Evolutionary conservation across 495 filamentous ascomycete genomes (phyloP).

Genomic region (Hamigera avellanea): DNA sequence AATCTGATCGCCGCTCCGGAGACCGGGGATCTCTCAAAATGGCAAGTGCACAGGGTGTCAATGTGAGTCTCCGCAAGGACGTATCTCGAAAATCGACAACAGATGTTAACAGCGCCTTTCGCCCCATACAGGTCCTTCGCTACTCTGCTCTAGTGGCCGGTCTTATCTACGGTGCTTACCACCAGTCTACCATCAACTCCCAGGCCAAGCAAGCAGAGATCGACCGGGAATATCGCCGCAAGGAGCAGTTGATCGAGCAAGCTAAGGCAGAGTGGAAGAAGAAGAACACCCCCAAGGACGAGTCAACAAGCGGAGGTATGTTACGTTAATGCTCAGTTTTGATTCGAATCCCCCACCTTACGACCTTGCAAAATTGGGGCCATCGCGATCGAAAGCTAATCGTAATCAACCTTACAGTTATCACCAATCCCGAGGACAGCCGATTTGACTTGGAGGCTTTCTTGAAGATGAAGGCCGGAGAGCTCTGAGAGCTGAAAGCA

Average conservation of each 20-base stretch:
- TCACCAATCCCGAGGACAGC: slow-evolving; percentile 71
- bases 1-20: slow-evolving; percentile 16
- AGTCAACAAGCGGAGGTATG: slow-evolving; percentile 46
- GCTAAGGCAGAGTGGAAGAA: slow-evolving; percentile 84
- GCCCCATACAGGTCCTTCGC: slow-evolving; percentile 66
- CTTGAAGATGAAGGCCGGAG: slow-evolving; percentile 51
- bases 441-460: slow-evolving; percentile 86
- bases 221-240: slow-evolving; percentile 73
- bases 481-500: slow-evolving; percentile 34
- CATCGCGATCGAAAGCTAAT: background rate
- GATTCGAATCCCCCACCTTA: background rate
- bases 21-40: slow-evolving; percentile 24
- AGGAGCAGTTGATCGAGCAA: slow-evolving; percentile 76
- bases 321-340: slow-evolving; percentile 7
- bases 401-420: slow-evolving; percentile 39
- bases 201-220: slow-evolving; percentile 51
- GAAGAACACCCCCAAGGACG: slow-evolving; percentile 46
- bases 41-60: slow-evolving; percentile 38
- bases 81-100: slow-evolving; percentile 8
- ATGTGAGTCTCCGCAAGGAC: slow-evolving; percentile 27
- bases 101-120: slow-evolving; percentile 11
- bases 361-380: background rate
- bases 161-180: slow-evolving; percentile 83
- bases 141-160: slow-evolving; percentile 82
- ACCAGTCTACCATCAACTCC: slow-evolving; percentile 66